phyloP scores from a whole-genome alignment of 495 filamentous ascomycete species.

The Neurospora sp. region DNA sequence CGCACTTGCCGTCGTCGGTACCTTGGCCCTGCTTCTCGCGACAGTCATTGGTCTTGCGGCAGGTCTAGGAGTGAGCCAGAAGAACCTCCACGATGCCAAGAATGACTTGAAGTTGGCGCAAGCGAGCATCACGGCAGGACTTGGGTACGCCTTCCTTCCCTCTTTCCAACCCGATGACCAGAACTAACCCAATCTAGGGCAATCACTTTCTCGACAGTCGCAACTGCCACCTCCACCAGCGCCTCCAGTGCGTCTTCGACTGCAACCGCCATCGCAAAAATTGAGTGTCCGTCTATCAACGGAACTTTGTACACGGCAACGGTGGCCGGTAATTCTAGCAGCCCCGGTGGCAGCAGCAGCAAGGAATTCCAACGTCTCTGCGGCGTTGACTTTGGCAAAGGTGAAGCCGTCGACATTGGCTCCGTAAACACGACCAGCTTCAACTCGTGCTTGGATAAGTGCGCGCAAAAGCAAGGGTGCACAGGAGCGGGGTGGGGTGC shows the following conservation, averaged over 20 bases:
- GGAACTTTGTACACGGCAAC: conserved; percentile 20
- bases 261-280: background rate
- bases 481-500: conserved; percentile 29
- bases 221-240: background rate
- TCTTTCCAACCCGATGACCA: background rate
- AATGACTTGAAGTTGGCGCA: conserved; percentile 7
- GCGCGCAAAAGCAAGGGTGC: conserved; percentile 18
- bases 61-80: conserved; percentile 21
- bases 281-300: conserved; percentile 23
- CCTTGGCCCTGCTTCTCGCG: conserved; percentile 5
- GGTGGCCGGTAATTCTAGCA: background rate
- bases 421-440: conserved; percentile 16
- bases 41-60: conserved; percentile 18
- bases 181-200: background rate
- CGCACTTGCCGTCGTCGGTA: conserved; percentile 2
- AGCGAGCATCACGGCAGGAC: conserved; percentile 3
- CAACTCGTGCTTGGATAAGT: conserved; percentile 24
- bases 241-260: conserved; percentile 1
- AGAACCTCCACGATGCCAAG: conserved; percentile 9
- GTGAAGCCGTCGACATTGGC: conserved; percentile 22
- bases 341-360: conserved; percentile 4
- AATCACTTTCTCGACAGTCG: background rate
- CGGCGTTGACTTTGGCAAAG: conserved; percentile 25
- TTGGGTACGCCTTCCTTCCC: background rate
- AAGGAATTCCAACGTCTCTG: conserved; percentile 24